A percentile compares a stretch with the other conserved stretches of the same genome.
phyloP scores from a whole-genome alignment of 257 asterid genomes.

The Lycium barbarum region DNA sequence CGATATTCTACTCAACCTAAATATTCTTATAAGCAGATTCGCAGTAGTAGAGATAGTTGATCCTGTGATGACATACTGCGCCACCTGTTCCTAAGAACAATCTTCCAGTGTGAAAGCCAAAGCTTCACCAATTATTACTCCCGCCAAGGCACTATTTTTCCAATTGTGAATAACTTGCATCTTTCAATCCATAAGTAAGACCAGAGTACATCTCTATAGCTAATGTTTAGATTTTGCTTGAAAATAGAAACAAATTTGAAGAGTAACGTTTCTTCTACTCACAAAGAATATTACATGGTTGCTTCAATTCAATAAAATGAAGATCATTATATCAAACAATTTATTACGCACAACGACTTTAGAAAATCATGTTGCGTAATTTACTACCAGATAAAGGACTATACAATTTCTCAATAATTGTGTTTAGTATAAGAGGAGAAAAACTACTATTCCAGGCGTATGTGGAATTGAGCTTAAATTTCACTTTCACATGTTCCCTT shows the following conservation, averaged over 20 bases:
- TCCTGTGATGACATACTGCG: slow-evolving; percentile 86
- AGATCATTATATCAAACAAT: too few species aligned
- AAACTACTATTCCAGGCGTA: background rate
- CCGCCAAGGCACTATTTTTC: slow-evolving; percentile 86
- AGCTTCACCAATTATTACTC: slow-evolving; percentile 87
- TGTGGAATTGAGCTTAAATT: background rate
- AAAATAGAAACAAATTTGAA: too few species aligned
- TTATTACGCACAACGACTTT: too few species aligned
- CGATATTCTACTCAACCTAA: slow-evolving; percentile 31
- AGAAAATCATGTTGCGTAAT: too few species aligned
- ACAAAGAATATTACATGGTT: too few species aligned
- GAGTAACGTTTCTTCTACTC: too few species aligned
- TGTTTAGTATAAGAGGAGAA: background rate
- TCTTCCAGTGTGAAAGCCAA: slow-evolving; percentile 66
- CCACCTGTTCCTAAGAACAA: slow-evolving; percentile 71
- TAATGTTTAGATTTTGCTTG: too few species aligned
- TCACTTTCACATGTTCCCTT: background rate
- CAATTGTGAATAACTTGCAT: slow-evolving; percentile 80
- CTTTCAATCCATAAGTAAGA: slow-evolving; percentile 78
- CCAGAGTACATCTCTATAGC: too few species aligned
- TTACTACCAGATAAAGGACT: too few species aligned
- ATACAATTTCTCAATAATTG: too few species aligned
- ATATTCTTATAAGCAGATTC: slow-evolving; percentile 74
- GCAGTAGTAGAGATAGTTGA: slow-evolving; percentile 90
- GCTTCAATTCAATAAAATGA: too few species aligned